Evolutionary conservation across 495 filamentous ascomycete species (phyloP), one percentile per base, ranked within the genome.

Genomic region (Patellaria atrata): DNA sequence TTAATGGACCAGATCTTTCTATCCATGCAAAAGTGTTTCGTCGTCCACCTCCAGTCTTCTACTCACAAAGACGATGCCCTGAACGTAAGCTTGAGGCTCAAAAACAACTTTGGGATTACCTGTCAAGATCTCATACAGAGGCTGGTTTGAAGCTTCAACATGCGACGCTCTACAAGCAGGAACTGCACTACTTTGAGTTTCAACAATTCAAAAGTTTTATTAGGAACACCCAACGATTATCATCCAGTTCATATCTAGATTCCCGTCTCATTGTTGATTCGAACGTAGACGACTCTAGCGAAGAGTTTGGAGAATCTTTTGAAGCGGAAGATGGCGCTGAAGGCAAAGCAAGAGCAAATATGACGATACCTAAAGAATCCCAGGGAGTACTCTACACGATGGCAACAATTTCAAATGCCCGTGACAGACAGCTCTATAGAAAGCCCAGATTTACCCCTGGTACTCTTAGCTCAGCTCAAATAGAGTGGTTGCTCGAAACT

Each of bases 401-500:
- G n/a, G n/a, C n/a, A n/a, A n/a, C n/a, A n/a, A n/a, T n/a, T n/a
- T n/a, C n/a, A n/a, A n/a, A n/a, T n/a, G n/a, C n/a, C n/a, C n/a
- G n/a, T n/a, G n/a, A n/a, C n/a, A n/a, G n/a, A n/a, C n/a, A n/a
- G n/a, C n/a, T n/a, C n/a, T n/a, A n/a, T n/a, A n/a, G n/a, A n/a
- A n/a, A n/a, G n/a, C n/a, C n/a, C n/a, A n/a, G n/a, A n/a, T n/a
- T n/a, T n/a, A n/a, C n/a, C n/a, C n/a, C n/a, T n/a, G n/a, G n/a
- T n/a, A n/a, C n/a, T n/a, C n/a, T n/a, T n/a, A n/a, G n/a, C n/a
- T n/a, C n/a, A n/a, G 48, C 61, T 4, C 71, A 76, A 49, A 61
- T 54, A 23, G 66, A 72, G 44, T 69, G 70, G 65, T 45, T 76
- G 7, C 48, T 68, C 16, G 67, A 74, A 44, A 66, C 63, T 12